Percentiles rank a stretch among this genome's conserved stretches.
Evolutionary conservation across 2,329 filamentous ascomycete genomes (phyloP).

Genomic region (Talaromyces sp.): DNA sequence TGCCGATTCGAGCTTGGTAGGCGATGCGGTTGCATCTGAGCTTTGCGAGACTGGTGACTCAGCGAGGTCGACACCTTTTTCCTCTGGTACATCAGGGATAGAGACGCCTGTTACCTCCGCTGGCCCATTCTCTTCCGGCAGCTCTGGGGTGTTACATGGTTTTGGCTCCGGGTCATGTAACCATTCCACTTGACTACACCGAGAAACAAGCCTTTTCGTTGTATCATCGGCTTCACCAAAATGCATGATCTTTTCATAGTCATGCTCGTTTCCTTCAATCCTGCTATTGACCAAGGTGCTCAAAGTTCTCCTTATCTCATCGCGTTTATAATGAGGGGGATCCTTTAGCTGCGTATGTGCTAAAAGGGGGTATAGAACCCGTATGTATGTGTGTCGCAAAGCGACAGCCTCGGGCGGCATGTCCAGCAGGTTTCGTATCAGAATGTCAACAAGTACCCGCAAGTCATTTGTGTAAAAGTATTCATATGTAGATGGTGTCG

Average conservation of each 20-base stretch:
- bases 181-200: slow-evolving; percentile 46
- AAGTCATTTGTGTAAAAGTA: slow-evolving; percentile 99
- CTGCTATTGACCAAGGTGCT: slow-evolving; percentile 65
- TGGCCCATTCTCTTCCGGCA: slow-evolving; percentile 4
- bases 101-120: background rate
- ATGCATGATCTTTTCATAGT: slow-evolving; percentile 43
- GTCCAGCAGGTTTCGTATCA: slow-evolving; percentile 94
- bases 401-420: slow-evolving; percentile 70
- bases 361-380: slow-evolving; percentile 84
- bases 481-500: slow-evolving; percentile 83
- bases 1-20: slow-evolving; percentile 27
- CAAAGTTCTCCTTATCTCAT: slow-evolving; percentile 74
- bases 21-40: slow-evolving; percentile 46
- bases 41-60: slow-evolving; percentile 25
- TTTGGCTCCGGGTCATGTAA: slow-evolving; percentile 26
- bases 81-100: slow-evolving; percentile 16
- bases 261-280: slow-evolving; percentile 54
- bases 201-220: slow-evolving; percentile 43
- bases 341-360: slow-evolving; percentile 85
- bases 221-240: slow-evolving; percentile 49
- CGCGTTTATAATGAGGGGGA: slow-evolving; percentile 84
- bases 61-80: slow-evolving; percentile 34
- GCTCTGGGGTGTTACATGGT: slow-evolving; percentile 3
- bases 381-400: slow-evolving; percentile 87
- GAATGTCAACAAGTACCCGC: slow-evolving; percentile 87